These are phyloP conservation scores for Pseudocercospora fijiensis DNA, from an alignment of 2,329 filamentous ascomycete species.

Conservation along the genomic window DNA sequence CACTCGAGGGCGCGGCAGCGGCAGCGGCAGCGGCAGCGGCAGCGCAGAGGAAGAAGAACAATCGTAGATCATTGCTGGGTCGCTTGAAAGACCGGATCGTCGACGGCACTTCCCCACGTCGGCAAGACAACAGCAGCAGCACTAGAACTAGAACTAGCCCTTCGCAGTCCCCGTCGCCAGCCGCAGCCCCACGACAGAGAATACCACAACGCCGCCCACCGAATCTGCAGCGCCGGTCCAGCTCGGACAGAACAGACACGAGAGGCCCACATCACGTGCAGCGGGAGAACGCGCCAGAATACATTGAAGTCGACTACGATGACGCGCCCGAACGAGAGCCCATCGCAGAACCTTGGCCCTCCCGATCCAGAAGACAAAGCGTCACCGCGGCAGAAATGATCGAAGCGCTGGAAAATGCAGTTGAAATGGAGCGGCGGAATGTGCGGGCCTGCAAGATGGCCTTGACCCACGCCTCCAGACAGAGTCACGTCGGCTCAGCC, in stretches of 20 bases:
- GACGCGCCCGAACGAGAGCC: conserved; percentile 14
- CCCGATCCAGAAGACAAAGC: conserved; percentile 11
- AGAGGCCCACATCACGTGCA: conserved; percentile 14
- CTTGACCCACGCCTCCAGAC: conserved; percentile 31
- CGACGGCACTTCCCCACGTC: conserved; percentile 20
- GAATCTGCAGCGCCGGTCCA: conserved; percentile 16
- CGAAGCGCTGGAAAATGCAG: conserved; percentile 27
- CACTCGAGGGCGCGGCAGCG: neutral
- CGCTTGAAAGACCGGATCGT: conserved; percentile 28
- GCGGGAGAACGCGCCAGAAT: conserved; percentile 12
- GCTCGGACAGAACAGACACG: conserved; percentile 13
- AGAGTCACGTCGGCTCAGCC: conserved; percentile 23
- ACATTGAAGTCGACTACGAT: conserved; percentile 26
- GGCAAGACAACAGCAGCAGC: conserved; percentile 14
- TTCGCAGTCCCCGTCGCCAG: conserved; percentile 24
- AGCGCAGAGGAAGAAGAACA: conserved; percentile 1
- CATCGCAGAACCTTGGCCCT: conserved; percentile 10
- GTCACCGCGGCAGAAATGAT: conserved; percentile 20
- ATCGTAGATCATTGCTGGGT: conserved; percentile 23
- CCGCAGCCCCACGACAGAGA: conserved; percentile 12
- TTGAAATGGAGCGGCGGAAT: conserved; percentile 25
- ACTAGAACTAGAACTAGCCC: no score
- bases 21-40: neutral
- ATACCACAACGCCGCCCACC: conserved; percentile 7
- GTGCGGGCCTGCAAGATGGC: conserved; percentile 29